phyloP scores from a whole-genome alignment of 164 flowering plant genomes.

The Echeveria elegans region DNA sequence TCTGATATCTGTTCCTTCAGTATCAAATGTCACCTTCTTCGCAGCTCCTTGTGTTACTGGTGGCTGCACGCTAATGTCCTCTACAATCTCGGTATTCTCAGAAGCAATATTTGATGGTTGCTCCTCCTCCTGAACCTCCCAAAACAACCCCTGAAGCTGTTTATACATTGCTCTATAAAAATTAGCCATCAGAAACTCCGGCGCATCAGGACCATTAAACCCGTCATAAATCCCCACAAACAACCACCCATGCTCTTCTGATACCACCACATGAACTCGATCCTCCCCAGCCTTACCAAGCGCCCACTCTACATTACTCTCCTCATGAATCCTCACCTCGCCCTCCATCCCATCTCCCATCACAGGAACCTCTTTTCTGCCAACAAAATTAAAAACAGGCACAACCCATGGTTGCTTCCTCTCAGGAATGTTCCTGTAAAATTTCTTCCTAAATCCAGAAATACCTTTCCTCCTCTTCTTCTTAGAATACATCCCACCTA shows the following conservation, averaged over 20 bases:
- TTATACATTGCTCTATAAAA: slow-evolving; percentile 73
- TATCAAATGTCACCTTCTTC: slow-evolving; percentile 59
- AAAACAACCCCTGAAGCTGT: slow-evolving; percentile 87
- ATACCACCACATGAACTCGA: slow-evolving; percentile 94
- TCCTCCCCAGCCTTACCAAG: slow-evolving; percentile 98
- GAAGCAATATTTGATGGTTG: slow-evolving; percentile 12
- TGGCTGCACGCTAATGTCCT: slow-evolving; percentile 9
- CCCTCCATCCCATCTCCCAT: slow-evolving; percentile 15
- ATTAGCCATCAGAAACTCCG: slow-evolving; percentile 91
- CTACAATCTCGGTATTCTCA: slow-evolving; percentile 3
- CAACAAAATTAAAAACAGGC: slow-evolving; percentile 65
- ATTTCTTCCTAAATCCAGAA: slow-evolving; percentile 48
- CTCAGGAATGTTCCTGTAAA: slow-evolving; percentile 54
- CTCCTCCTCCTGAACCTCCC: slow-evolving; percentile 53
- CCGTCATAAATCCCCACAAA: slow-evolving; percentile 99
- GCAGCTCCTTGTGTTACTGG: slow-evolving; percentile 19
- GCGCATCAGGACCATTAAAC: slow-evolving; percentile 98
- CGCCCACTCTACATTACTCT: slow-evolving; percentile 85
- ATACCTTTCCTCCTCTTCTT: slow-evolving; percentile 61
- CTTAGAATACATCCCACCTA: slow-evolving; percentile 45
- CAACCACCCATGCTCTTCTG: slow-evolving; percentile 94
- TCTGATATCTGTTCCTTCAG: slow-evolving; percentile 31
- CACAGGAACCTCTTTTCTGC: slow-evolving; percentile 31
- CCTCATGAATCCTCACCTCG: slow-evolving; percentile 24
- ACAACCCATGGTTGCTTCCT: slow-evolving; percentile 90